Evolutionary conservation across 495 filamentous ascomycete species (phyloP), one percentile per base, ranked within the genome.

Genomic region (Penicillium dipodomyicola): DNA sequence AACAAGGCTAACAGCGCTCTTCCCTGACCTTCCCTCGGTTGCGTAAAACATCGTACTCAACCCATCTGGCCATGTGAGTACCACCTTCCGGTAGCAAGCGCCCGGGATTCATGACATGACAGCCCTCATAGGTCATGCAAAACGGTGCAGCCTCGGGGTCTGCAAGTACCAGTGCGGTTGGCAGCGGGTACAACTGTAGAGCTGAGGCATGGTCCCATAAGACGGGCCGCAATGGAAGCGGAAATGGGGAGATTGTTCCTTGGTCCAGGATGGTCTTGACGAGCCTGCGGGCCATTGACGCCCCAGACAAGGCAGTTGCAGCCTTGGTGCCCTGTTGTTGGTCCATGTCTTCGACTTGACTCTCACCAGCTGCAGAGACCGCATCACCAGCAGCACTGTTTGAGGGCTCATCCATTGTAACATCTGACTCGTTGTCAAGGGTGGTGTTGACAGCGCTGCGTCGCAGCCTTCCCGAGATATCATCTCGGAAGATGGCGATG

Each of bases 241-340:
- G 87, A 72, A 97, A 98, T 1, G 94, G 94, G 0, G 88, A 86
- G 6, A 98, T 75, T 37, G 89, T 87, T 5, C 90, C 90, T 70
- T 98, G 94, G 63, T 96, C 92, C n/a, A 98, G 78, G 29, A 98
- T 67, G 0, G 95, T 96, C 67, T 95, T 96, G 61, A 92, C 89
- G 0, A 97, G 78, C 64, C 89, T 91, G 47, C 91, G 84, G n/a
- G 91, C 88, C 51, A 81, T 77, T 32, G 72, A 57, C 15, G 81
- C 65, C 43, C 87, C 81, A 46, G 81, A 67, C 20, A 82, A 74
- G 9, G 80, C 40, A 3, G 54, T 52, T 47, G 69, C 59, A 17
- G 63, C 41, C 42, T 61, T 58, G 45, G 49, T 19, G 41, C 49
- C 63, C 39, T 54, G 60, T 54, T 51, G 41, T 47, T 64, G 50